These are phyloP conservation scores for Acacia concinna DNA, from an alignment of 331 rosid species.

Conservation along the genomic window DNA sequence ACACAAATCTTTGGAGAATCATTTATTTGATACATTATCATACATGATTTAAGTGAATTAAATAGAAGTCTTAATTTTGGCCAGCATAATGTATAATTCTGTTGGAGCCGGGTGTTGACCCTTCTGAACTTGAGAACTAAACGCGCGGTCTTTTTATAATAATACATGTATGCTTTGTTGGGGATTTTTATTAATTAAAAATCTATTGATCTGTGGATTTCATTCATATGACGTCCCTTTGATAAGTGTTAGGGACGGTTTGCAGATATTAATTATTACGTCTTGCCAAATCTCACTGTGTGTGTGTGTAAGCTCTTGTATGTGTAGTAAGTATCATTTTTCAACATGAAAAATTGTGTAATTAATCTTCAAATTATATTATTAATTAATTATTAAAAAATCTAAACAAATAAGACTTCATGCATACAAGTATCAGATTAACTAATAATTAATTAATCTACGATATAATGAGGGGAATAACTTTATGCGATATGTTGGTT, in stretches of 20 bases:
- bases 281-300: constrained; percentile 35
- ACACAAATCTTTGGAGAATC: background rate
- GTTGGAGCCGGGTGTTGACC: background rate
- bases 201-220: background rate
- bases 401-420: background rate
- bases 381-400: background rate
- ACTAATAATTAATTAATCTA: no score
- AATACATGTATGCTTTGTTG: background rate
- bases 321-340: constrained; percentile 64
- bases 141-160: background rate
- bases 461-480: background rate
- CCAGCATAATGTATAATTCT: background rate
- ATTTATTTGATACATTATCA: constrained; percentile 3
- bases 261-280: constrained; percentile 25
- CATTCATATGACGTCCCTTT: constrained; percentile 29
- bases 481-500: constrained; percentile 41
- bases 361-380: constrained; percentile 35
- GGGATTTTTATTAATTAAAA: background rate
- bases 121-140: background rate
- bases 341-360: constrained; percentile 50
- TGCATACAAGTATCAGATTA: background rate
- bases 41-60: background rate
- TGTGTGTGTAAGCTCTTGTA: constrained; percentile 48
- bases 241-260: constrained; percentile 33
- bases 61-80: background rate